Conservation (phyloP, 2,329 filamentous ascomycete genomes). For the Aureobasidium sp. region DNA sequence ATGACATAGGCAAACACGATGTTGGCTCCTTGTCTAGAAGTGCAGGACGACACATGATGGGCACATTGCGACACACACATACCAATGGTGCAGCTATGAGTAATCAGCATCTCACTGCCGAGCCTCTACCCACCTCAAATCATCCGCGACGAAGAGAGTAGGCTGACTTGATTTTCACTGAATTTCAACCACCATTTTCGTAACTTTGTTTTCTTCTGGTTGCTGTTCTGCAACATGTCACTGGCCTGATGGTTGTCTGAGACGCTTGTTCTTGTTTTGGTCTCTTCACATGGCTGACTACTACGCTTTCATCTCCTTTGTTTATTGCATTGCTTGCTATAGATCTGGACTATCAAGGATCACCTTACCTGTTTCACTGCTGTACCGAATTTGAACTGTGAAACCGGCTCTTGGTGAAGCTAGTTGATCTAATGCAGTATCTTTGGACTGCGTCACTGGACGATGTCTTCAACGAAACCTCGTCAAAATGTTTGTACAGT, state of each 20-base stretch:
- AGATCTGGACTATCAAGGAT: background rate
- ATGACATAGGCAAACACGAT: conserved; percentile 40
- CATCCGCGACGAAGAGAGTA: background rate
- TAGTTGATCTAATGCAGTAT: no score
- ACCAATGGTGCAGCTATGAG: background rate
- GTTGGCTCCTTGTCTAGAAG: conserved; percentile 36
- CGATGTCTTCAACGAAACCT: no score
- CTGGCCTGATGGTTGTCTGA: background rate
- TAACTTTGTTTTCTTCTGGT: background rate
- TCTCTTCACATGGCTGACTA: background rate
- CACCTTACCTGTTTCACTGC: background rate
- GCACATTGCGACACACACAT: conserved; percentile 6
- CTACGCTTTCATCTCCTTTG: conserved; percentile 1
- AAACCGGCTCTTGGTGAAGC: background rate
- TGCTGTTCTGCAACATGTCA: background rate
- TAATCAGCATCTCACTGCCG: background rate
- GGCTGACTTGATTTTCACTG: background rate
- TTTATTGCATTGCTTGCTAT: background rate
- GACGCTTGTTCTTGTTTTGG: background rate
- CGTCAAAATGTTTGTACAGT: no score
- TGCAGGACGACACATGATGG: conserved; percentile 3
- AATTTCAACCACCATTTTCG: background rate
- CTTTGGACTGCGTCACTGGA: no score
- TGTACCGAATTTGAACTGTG: background rate
- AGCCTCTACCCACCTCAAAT: background rate